Evolutionary conservation across 2,329 filamentous ascomycete genomes (phyloP), one percentile per base, ranked within the genome.

Genomic region (Sporothrix sp.): DNA sequence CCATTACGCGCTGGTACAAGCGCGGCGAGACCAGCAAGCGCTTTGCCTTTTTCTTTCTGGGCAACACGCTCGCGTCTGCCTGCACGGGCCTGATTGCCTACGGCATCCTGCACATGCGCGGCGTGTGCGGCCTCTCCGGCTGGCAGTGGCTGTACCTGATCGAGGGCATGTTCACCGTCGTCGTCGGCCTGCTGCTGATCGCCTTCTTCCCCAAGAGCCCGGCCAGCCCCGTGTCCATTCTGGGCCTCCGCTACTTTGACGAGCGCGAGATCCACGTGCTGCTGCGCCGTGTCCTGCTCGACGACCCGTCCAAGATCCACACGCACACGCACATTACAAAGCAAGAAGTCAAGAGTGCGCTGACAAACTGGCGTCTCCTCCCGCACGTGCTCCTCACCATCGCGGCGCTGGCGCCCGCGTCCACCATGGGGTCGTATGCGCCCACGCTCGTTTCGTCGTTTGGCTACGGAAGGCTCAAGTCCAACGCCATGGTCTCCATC

Each of bases 1-100:
- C 71, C 0, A 65, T 74, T 1, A 72, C 70, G 0, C 63, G 66
- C 2, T 74, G 70, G 70, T 74, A 74, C 51, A 74, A 70, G 25
- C 64, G 64, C 3, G 62, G 64, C 7, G 71, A 74, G 53, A 72
- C 67, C 0, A 70, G 67, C 44, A 72, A 70, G 57, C 61, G 71
- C 2, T 70, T 73, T 48, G 65, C 68, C 10, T 63, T 61, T 50
- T 73, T 68, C 56, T 73, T 71, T 48, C 63, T 73, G 16, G 70
- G 71, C 2, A 73, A 71, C 43, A 65, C 69, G 53, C 56, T 66
- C 13, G 69, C 68, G 0, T 61, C 62, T 20, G 70, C 68, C 1
- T 64, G 62, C 8, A 64, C 64, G 0, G 68, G 69, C 2, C 61
- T 72, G 1, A 62, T 72, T 16, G 69, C 69, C 2, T 72, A 69